Conservation (phyloP, 495 filamentous ascomycete genomes). For the Neurospora sp. region DNA sequence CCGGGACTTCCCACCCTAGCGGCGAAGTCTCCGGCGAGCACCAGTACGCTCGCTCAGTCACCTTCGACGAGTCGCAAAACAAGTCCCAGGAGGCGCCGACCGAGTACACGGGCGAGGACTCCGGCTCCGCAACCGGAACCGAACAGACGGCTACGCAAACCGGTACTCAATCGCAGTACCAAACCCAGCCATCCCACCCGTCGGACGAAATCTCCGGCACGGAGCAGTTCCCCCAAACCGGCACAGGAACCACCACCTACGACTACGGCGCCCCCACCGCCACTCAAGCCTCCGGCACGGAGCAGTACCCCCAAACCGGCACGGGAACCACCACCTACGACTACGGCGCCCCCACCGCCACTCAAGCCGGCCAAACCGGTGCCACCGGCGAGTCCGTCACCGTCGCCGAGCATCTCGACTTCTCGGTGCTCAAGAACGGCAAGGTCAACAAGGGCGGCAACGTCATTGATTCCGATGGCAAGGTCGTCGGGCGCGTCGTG, state of each 20-base stretch:
- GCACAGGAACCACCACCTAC: not conserved
- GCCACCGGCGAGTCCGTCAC: constrained; percentile 3
- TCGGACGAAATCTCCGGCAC: not conserved
- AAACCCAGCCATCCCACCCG: not conserved
- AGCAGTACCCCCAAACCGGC: not conserved
- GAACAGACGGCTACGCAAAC: not conserved
- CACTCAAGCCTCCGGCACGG: not conserved
- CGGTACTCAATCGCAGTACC: not conserved
- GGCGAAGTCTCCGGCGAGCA: not conserved
- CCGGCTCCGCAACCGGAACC: not conserved
- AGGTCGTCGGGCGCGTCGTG: constrained; percentile 58
- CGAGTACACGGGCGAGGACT: not conserved
- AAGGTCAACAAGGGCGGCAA: constrained; percentile 73
- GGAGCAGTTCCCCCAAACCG: not conserved
- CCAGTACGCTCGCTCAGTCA: not conserved
- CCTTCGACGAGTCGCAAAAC: not conserved
- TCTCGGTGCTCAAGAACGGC: constrained; percentile 54
- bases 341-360: not conserved
- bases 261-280: not conserved
- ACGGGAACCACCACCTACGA: not conserved
- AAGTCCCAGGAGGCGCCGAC: not conserved
- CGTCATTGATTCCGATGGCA: constrained; percentile 61
- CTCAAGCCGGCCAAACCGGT: not conserved
- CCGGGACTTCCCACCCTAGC: not conserved
- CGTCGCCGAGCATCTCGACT: constrained; percentile 36